Base-by-base conservation (phyloP, 352 stramenopile genomes). In the Globisporangium ultimum region DNA sequence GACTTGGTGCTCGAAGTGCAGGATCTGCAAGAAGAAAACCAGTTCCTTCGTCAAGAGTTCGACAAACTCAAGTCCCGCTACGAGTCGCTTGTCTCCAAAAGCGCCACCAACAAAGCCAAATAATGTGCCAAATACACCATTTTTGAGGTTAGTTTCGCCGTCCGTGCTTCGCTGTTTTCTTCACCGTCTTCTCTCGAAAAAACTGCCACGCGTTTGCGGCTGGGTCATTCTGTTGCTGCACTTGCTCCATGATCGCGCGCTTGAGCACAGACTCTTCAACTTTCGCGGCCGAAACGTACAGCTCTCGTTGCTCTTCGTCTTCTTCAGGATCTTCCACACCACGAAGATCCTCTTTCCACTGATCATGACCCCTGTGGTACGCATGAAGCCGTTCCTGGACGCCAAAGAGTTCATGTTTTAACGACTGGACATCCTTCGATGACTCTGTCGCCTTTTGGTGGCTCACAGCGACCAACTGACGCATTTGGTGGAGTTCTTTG, bases 11-110 rank as follows among this genome's bases (percentile, higher is more conserved):
- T 75, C 40, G 72, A 86, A 22, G 53, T 87, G 12, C 61, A 71
- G 20, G 78, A 90, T 51, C 60, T 88, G 46, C 66, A 84, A 41
- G 76, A 88, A 38, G 80, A 92, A 41, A 92, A 92, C 53, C 53
- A 72, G 34, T 89, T 82, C 36, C 49, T 92, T 24, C 72, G 80
- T 5, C 68, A 83, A 20, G 78, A 90, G 43, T 88, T 90, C 56
- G 72, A 88, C 48, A 80, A 76, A 32, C 68, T 91, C 40, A 87
- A 88, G 60, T 65, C 64, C 7, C 72, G 75, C 32, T 91, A 89
- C 66, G 79, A 91, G 46, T 51, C 70, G 5, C 38, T 76, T 20
- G 57, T 72, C 21, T 17, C 56, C 28, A 54, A 64, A 12, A 60
- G 34, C 20, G 24, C 20, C n/a, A 24, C 34, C 46, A 55, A 7